Conservation (phyloP, 2,329 filamentous ascomycete species). For the Penicillium sp. region DNA sequence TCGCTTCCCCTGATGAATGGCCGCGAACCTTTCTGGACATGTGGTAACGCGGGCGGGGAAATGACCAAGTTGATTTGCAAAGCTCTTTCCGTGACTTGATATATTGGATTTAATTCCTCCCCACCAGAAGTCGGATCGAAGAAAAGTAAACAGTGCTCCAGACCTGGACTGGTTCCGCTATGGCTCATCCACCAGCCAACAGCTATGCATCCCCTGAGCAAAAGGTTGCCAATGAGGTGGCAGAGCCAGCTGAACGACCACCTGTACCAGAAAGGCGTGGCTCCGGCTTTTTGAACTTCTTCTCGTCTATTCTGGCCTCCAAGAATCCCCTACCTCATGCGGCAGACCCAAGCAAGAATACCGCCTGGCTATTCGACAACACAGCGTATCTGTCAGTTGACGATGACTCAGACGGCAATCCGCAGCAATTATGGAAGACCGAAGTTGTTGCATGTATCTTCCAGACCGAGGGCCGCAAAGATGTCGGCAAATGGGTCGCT, state of each 20-base stretch:
- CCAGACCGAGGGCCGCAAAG: conserved; percentile 65
- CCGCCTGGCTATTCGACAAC: conserved; percentile 88
- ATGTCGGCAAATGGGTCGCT: conserved; percentile 67
- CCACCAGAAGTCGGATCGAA: background rate
- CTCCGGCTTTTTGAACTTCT: conserved; percentile 20
- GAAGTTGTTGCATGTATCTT: conserved; percentile 85
- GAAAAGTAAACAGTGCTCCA: background rate
- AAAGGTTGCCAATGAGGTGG: background rate
- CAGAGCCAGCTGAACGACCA: background rate
- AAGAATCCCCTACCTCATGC: conserved; percentile 59
- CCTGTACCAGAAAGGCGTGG: conserved; percentile 12
- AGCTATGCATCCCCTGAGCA: conserved; percentile 5
- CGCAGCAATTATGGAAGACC: conserved; percentile 63
- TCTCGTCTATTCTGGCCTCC: conserved; percentile 35
- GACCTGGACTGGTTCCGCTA: conserved; percentile 5
- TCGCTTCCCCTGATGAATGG: conserved; percentile 16
- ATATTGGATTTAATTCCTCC: background rate
- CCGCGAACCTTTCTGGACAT: conserved; percentile 3
- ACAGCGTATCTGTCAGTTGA: conserved; percentile 65
- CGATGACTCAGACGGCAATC: conserved; percentile 20
- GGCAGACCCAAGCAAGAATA: conserved; percentile 63
- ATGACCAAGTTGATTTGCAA: background rate
- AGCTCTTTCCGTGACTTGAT: background rate
- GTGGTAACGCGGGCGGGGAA: background rate
- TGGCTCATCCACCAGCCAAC: conserved; percentile 14